Evolutionary conservation across 1,284 basidiomycete genomes (phyloP).

Genomic region (Ganoderma boninense): DNA sequence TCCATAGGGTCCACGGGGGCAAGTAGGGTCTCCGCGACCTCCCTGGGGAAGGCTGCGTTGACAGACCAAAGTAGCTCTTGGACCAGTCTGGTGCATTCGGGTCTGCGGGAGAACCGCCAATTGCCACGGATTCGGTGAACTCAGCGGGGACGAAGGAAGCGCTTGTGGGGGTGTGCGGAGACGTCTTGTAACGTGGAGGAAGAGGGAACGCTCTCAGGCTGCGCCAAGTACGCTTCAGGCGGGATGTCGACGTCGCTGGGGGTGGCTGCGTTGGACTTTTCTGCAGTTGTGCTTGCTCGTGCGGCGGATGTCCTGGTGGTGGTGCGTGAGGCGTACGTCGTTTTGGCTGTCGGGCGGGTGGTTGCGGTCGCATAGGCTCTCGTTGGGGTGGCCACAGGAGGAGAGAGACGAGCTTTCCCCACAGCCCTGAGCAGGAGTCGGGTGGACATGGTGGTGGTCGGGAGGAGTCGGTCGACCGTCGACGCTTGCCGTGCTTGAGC

Average conservation of each 20-base stretch:
- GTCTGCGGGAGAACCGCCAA: constrained; percentile 25
- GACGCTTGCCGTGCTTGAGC: background rate
- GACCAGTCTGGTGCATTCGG: constrained; percentile 76
- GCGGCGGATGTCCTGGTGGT: background rate
- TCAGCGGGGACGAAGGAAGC: constrained; percentile 15
- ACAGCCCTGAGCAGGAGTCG: constrained; percentile 17
- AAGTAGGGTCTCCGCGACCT: constrained; percentile 78
- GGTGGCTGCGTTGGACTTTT: constrained; percentile 19
- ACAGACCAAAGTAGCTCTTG: constrained; percentile 87
- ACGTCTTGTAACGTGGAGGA: constrained; percentile 29
- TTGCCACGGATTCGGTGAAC: constrained; percentile 18
- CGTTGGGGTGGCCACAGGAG: constrained; percentile 9
- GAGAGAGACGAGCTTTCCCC: constrained; percentile 7
- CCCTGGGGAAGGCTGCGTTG: constrained; percentile 77
- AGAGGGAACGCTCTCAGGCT: constrained; percentile 39
- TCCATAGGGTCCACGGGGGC: constrained; percentile 81
- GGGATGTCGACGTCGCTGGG: constrained; percentile 33
- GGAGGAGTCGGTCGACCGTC: background rate
- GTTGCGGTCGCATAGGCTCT: constrained; percentile 30
- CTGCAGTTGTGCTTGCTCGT: constrained; percentile 11
- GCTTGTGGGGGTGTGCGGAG: background rate
- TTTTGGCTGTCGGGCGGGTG: background rate
- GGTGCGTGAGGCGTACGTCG: background rate
- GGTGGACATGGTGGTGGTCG: constrained; percentile 26
- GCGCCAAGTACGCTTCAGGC: constrained; percentile 27